Evolutionary conservation across 257 asterid genomes (phyloP).

Genomic region (Voacanga thouarsii): DNA sequence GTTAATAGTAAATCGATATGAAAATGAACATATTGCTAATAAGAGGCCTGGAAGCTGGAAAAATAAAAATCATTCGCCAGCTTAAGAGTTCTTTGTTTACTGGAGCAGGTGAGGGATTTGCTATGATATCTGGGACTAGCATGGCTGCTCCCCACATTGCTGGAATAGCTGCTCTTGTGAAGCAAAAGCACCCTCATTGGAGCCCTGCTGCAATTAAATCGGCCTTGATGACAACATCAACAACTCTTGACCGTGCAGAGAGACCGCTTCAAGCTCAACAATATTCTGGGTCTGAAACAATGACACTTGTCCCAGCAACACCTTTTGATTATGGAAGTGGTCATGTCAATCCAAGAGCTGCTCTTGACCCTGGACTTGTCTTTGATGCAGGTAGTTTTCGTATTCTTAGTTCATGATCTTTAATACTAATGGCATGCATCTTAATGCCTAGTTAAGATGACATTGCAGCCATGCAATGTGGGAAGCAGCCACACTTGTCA

Average conservation of each 20-base stretch:
- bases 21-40: not conserved
- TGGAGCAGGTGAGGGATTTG: conserved; percentile 75
- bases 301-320: conserved; percentile 62
- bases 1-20: not conserved
- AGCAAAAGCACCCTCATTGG: conserved; percentile 81
- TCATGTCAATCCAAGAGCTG: conserved; percentile 76
- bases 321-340: conserved; percentile 86
- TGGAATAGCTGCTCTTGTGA: conserved; percentile 79
- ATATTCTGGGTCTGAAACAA: conserved; percentile 61
- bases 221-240: conserved; percentile 73
- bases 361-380: conserved; percentile 73
- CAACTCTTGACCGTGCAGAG: conserved; percentile 66
- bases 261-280: conserved; percentile 75
- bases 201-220: conserved; percentile 84
- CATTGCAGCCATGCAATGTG: too few relatives aligned
- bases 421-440: not conserved
- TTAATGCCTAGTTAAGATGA: not conserved
- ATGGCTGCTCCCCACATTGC: conserved; percentile 89
- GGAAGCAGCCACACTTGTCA: too few relatives aligned
- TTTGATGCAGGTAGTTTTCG: conserved; percentile 57
- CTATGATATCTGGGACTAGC: conserved; percentile 82
- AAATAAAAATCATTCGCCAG: not conserved
- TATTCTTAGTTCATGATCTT: not conserved
- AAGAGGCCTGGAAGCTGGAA: not conserved
- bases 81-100: conserved; percentile 9